Evolutionary conservation across 2,329 filamentous ascomycete species (phyloP).

Genomic region (Knoxdaviesia proteae): DNA sequence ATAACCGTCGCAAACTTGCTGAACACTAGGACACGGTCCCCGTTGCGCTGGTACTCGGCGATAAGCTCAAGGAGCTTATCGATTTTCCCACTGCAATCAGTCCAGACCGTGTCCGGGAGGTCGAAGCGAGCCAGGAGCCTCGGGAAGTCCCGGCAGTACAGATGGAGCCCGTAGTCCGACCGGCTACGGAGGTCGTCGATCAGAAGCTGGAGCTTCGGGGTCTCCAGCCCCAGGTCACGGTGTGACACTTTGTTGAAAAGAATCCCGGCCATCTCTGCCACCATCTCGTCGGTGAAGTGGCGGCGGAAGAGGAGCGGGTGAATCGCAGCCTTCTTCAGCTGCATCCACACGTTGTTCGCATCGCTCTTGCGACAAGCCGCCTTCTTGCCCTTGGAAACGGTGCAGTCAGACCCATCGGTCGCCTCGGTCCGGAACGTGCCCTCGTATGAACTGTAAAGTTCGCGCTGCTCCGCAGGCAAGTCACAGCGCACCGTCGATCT

Average conservation of each 20-base stretch:
- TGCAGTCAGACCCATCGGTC: conserved; percentile 16
- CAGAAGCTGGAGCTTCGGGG: conserved; percentile 29
- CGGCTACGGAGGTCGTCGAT: conserved; percentile 33
- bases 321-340: conserved; percentile 76
- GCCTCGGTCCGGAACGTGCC: conserved; percentile 43
- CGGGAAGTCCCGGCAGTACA: conserved; percentile 40
- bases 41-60: conserved; percentile 49
- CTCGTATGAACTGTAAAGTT: conserved; percentile 48
- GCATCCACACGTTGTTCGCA: conserved; percentile 61
- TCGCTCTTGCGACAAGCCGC: conserved; percentile 27
- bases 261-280: conserved; percentile 58
- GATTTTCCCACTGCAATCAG: conserved; percentile 58
- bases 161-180: conserved; percentile 44
- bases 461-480: conserved; percentile 50
- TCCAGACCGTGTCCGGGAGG: conserved; percentile 28
- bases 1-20: conserved; percentile 84
- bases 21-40: conserved; percentile 77
- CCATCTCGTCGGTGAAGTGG: conserved; percentile 53
- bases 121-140: conserved; percentile 30
- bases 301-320: conserved; percentile 76
- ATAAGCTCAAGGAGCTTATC: conserved; percentile 58
- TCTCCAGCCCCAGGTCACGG: conserved; percentile 28
- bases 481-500: conserved; percentile 63
- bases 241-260: conserved; percentile 49
- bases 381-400: conserved; percentile 15